Percentiles rank a stretch among this genome's conserved stretches.
phyloP scores from a whole-genome alignment of 805 yeast species.

The Ogataea pignaliae region DNA sequence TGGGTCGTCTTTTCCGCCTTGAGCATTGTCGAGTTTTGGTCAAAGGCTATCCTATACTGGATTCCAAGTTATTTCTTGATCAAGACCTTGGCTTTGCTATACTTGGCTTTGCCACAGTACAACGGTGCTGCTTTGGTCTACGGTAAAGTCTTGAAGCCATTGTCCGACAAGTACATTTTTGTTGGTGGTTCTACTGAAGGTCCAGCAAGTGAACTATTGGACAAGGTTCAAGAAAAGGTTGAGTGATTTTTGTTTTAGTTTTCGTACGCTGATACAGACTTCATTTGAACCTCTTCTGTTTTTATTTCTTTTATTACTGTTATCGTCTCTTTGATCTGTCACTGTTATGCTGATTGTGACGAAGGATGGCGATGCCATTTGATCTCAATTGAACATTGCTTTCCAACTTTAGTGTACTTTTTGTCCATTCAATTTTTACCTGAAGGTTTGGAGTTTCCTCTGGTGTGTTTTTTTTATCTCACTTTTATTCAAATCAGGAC shows the following conservation, averaged over 20 bases:
- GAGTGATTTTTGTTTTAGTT: slow-evolving; percentile 18
- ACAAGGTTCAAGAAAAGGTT: slow-evolving; percentile 45
- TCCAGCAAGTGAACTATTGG: slow-evolving; percentile 35
- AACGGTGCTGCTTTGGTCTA: slow-evolving; percentile 83
- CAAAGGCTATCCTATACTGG: slow-evolving; percentile 89
- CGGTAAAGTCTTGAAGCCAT: slow-evolving; percentile 60
- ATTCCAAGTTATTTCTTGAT: slow-evolving; percentile 94
- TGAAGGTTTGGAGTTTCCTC: no score
- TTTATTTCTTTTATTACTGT: no score
- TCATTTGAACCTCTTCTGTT: neutral
- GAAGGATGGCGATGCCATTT: no score
- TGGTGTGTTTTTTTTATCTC: no score
- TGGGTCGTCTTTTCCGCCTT: slow-evolving; percentile 98
- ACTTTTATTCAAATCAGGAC: no score
- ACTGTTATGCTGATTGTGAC: no score
- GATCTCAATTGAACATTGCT: no score
- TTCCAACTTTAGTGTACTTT: no score
- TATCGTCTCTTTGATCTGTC: no score
- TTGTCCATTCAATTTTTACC: no score
- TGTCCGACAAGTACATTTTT: slow-evolving; percentile 40
- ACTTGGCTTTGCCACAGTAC: slow-evolving; percentile 81
- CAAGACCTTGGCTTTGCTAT: slow-evolving; percentile 83
- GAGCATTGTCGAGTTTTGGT: slow-evolving; percentile 94
- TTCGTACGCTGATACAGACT: neutral
- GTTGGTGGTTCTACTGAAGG: slow-evolving; percentile 9